phyloP scores from a whole-genome alignment of 768 basidiomycete genomes.

The Russula sp. region DNA sequence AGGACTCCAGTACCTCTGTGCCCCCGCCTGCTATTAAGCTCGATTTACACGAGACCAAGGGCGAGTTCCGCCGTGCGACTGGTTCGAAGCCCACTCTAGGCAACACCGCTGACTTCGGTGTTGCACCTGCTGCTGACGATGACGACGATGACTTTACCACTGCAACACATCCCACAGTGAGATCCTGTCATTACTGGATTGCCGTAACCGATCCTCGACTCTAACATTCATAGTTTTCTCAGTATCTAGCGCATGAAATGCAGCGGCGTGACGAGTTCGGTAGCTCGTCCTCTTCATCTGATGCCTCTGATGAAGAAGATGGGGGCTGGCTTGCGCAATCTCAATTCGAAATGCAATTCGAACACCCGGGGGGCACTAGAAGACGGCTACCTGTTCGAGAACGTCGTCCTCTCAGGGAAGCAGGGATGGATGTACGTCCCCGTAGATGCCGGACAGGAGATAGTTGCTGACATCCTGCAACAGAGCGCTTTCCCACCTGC shows the following conservation, averaged over 20 bases:
- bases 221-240: constrained; percentile 53
- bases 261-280: constrained; percentile 54
- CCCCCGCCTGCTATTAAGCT: constrained; percentile 16
- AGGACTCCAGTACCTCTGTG: constrained; percentile 23
- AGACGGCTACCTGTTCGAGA: constrained; percentile 25
- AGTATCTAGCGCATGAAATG: constrained; percentile 72
- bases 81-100: constrained; percentile 40
- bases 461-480: neutral
- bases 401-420: constrained; percentile 31
- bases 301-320: constrained; percentile 57
- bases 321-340: constrained; percentile 78
- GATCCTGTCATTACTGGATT: constrained; percentile 19
- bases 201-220: neutral
- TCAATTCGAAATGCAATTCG: constrained; percentile 43
- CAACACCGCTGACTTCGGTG: constrained; percentile 61
- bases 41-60: constrained; percentile 33
- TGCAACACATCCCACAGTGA: constrained; percentile 42
- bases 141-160: constrained; percentile 41
- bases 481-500: constrained; percentile 13
- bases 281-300: constrained; percentile 40
- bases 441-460: neutral
- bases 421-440: constrained; percentile 28
- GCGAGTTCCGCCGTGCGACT: constrained; percentile 53
- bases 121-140: constrained; percentile 39
- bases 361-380: constrained; percentile 27